Evolutionary conservation across 140 eudicot genomes (phyloP), one percentile per base, ranked within the genome.

Genomic region (Anethum foeniculum): DNA sequence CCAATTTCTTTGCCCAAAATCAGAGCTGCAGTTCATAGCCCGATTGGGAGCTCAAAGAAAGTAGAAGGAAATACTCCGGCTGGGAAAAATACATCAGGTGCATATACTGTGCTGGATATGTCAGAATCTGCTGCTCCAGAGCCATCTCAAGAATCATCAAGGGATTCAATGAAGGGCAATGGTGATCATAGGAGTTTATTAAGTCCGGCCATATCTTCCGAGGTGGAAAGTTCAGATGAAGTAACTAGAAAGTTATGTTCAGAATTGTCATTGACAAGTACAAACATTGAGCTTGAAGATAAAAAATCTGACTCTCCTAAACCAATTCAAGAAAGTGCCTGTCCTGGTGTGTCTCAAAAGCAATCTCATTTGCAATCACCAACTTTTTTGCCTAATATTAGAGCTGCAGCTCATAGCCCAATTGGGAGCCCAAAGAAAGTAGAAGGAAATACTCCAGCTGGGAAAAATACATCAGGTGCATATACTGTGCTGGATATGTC

Each of bases 11-110:
- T 85, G 15, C 81, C 88, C 47, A 88, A 82, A 83, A 39, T 39
- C 54, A 90, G 87, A 78, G 52, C 87, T 80, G 80, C 28, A 54
- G 56, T 11, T 6, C 19, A 23, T 71, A 71, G 43, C 23, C 86
- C 92, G 76, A 77, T 32, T 60, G 83, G 80, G 83, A 84, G 73
- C 82, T 79, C 90, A 79, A 86, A 84, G 82, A 89, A 85, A 84
- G 75, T 77, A 46, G 89, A 84, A 85, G 56, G 27, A 52, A 88
- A 85, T 38, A 60, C 80, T 82, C 80, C 86, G 73, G 83, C 85
- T 47, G 71, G 83, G 64, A 79, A 77, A 81, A 62, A 83, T 62
- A 62, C 25, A 30, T 47, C 52, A 75, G 73, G 60, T 62, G 71
- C 71, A 62, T 11, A 62, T 2, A n/a, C 71, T 3, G 18, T 62